Conservation (phyloP, 257 asterid genomes). For the Euphrasia confusa region DNA sequence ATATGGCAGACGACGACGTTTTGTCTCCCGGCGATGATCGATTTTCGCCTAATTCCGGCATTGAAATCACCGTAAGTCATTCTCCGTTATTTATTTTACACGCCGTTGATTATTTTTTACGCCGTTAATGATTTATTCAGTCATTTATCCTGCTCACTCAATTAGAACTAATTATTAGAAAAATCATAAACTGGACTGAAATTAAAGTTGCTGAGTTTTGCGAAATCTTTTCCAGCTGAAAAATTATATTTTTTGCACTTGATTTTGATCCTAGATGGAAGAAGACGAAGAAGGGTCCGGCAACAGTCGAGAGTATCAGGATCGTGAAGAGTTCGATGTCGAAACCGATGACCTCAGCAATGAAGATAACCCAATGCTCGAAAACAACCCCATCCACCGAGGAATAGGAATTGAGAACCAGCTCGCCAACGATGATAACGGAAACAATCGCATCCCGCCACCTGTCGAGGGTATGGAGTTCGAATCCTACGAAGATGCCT, state of each 20-base stretch:
- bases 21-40: conserved; percentile 42
- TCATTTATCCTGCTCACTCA: not conserved
- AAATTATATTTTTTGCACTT: not conserved
- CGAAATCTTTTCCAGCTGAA: not conserved
- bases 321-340: conserved; percentile 35
- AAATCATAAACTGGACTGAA: conserved; percentile 7
- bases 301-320: conserved; percentile 38
- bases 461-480: conserved; percentile 85
- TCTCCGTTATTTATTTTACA: not conserved
- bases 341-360: conserved; percentile 28
- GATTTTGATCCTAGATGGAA: conserved; percentile 34
- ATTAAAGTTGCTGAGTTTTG: conserved; percentile 14
- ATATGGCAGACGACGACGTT: conserved; percentile 45
- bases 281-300: conserved; percentile 30
- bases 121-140: not conserved
- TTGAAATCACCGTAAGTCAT: conserved; percentile 45
- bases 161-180: not conserved
- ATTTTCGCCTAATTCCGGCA: conserved; percentile 38
- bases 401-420: conserved; percentile 33
- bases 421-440: conserved; percentile 28
- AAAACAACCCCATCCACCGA: conserved; percentile 27
- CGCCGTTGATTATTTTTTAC: conserved; percentile 18
- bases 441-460: conserved; percentile 21
- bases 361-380: conserved; percentile 30
- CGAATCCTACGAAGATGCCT: conserved; percentile 82